Evolutionary conservation across 2,329 filamentous ascomycete genomes (phyloP), one percentile per base, ranked within the genome.

Genomic region (Venturia pyrina): DNA sequence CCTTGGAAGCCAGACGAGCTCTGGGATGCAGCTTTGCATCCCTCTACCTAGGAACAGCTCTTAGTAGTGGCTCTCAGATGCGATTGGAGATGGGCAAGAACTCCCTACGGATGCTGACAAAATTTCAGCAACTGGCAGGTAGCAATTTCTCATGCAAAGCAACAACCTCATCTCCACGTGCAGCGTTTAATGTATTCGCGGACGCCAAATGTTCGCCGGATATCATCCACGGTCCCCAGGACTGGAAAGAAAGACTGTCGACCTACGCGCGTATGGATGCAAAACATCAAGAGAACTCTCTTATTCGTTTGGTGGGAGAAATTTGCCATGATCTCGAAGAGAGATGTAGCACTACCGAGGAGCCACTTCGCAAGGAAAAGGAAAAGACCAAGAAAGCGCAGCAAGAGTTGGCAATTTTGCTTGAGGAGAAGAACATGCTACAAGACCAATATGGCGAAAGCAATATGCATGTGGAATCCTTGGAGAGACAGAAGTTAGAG

Each of bases 321-420:
- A 79, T 83, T 15, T 86, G 84, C 69, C 77, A 79, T 32, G 83
- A 85, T 66, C 75, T 87, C 0, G 85, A 87, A 69, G 74, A 73
- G 11, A 79, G 85, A 8, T 87, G 85, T 70, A 77, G 81, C 43
- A 78, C 78, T 41, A 77, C 82, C 1, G 85, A 87, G 72, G 77
- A 77, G 62, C 85, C 85, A 6, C 74, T 87, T 15, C 77, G 78
- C 5, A 73, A 74, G 19, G 81, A 82, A 68, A 73, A 75, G 65
- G 71, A 73, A 19, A 77, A 72, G 63, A 73, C 71, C n/a, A 65
- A 69, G 53, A 69, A 72, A 28, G 70, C 79, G 13, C 48, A 65
- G 53, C 17, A 65, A 32, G 37, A 65, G 28, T 5, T 65, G 28
- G 43, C 53, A 17, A 50, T 13, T 24, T n/a, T 59, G 48, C n/a